Evolutionary conservation across 1,139 yeast genomes (phyloP), one percentile per base, ranked within the genome.

Genomic region (Lodderomyces parapsilosis): DNA sequence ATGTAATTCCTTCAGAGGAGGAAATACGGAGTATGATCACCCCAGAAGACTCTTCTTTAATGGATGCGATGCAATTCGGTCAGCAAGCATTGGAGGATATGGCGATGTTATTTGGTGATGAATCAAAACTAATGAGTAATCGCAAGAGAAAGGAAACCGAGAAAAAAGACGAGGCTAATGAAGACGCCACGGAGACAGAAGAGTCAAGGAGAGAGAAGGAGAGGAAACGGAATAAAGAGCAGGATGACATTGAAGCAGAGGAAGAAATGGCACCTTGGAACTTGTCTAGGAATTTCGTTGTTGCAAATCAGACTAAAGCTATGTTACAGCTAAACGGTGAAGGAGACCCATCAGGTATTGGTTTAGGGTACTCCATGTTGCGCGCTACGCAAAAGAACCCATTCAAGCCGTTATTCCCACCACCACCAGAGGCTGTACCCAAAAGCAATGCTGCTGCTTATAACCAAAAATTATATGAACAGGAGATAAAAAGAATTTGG

Each of bases 311-410:
- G 59, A 94, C 97, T 44, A 91, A 95, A 56, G 94, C 97, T 1
- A 93, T 93, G 98, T 74, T 94, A 38, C 97, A 91, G 58, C 78
- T 94, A 33, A 90, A 89, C 58, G 97, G 97, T n/a, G 94, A 86
- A 48, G 99, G 98, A 41, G 99, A 93, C 61, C 96, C 96, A 2
- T 83, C 96, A 0, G 96, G 96, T 27, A 81, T 87, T 49, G 95
- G 96, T 1, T 86, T 88, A 49, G 96, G 94, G 0, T 86, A 86
- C 53, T 88, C 96, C n/a, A 86, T 91, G 54, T 72, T 91, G 52
- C 78, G 91, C 50, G 88, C 96, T 0, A 88, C 98, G 0, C 95
- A 93, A 86, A 93, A 91, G 63, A 96, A 95, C 56, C 96, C 96
- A 1, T 93, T 93, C 63, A 75, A 80, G 41, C 88, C 91, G 1